Base-by-base conservation (phyloP, 2,329 filamentous ascomycete species). In the Botrytis squamosa region DNA sequence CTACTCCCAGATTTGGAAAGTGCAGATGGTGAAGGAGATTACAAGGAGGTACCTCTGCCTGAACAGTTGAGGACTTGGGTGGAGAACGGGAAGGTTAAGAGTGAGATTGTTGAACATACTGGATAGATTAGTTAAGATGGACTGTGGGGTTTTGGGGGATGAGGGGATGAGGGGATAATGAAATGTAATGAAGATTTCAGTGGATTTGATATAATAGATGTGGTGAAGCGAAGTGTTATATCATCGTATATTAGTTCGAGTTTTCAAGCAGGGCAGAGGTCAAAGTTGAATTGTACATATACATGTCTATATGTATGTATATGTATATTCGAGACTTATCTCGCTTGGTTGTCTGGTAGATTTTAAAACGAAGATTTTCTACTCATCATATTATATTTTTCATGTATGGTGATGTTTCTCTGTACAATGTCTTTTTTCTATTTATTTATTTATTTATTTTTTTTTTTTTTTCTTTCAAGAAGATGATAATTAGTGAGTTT, bases 61-160 rank as follows among this genome's bases (percentile, higher is more conserved):
- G 93, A 95, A 80, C 96, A 99, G 86, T 92, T 98, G 80, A 90
- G 94, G 82, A 89, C 94, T 81, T 86, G 93, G 86, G 88, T 86
- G 89, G 81, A 91, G 82, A 85, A 94, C 83, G 92, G 93, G 36
- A 90, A 92, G 77, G 81, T 98, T 76, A 88, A 95, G 42, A 97
- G 90, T 80, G 95, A 98, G 87, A 98, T 99, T 82, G 96, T 99
- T 29, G 94, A 96, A 80, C 95, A 98, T 84, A 90, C 93, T 76
- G 95, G 95, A 73, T 98, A 86, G 77, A 80, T 12, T 57, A 8
- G 52, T 16, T 29, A 1, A 18, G 36, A 18, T 63, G 22, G 22
- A 63, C n/a, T 42, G 25, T n/a, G 6, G 36, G 25, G 12, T 25
- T n/a, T 25, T 14, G 25, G 12, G 6, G 36, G 38, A 16, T n/a